These are phyloP conservation scores for Pyrenula aspistea DNA, from an alignment of 495 filamentous ascomycete genomes.

Conservation along the genomic window DNA sequence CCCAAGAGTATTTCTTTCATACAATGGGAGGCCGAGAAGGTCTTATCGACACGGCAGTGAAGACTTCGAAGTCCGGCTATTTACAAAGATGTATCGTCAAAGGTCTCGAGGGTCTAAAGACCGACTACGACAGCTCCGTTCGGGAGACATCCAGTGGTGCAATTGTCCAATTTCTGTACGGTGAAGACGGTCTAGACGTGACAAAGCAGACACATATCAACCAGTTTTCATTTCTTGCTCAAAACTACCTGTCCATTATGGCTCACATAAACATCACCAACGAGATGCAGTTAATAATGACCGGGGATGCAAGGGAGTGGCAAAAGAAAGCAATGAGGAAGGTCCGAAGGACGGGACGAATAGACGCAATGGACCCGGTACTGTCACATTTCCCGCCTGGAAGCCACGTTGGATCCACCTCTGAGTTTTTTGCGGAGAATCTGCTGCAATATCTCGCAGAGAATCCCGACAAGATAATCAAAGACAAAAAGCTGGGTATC, in stretches of 20 bases:
- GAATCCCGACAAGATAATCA: slow-evolving; percentile 65
- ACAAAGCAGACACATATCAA: slow-evolving; percentile 85
- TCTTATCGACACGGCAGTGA: slow-evolving; percentile 98
- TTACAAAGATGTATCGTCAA: slow-evolving; percentile 97
- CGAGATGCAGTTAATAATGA: slow-evolving; percentile 32
- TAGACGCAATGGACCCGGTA: slow-evolving; percentile 66
- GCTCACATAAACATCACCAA: slow-evolving; percentile 36
- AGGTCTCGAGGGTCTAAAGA: slow-evolving; percentile 91
- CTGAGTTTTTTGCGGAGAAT: slow-evolving; percentile 66
- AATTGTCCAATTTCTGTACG: slow-evolving; percentile 90
- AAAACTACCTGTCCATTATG: slow-evolving; percentile 54
- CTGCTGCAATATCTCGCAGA: slow-evolving; percentile 61
- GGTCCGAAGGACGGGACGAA: slow-evolving; percentile 53
- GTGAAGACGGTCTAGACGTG: slow-evolving; percentile 90
- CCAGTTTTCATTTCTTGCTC: slow-evolving; percentile 80
- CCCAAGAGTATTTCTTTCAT: slow-evolving; percentile 99
- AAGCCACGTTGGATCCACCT: slow-evolving; percentile 70
- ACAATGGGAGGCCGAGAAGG: slow-evolving; percentile 98
- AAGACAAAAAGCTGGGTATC: slow-evolving; percentile 58
- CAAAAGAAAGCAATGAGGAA: slow-evolving; percentile 74
- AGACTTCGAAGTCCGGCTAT: slow-evolving; percentile 94
- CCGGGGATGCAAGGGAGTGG: slow-evolving; percentile 28
- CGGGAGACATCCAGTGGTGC: slow-evolving; percentile 79
- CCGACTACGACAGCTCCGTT: slow-evolving; percentile 88
- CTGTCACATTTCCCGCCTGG: slow-evolving; percentile 61